Base-by-base conservation (phyloP, 495 filamentous ascomycete genomes). In the Penicillium lividum region DNA sequence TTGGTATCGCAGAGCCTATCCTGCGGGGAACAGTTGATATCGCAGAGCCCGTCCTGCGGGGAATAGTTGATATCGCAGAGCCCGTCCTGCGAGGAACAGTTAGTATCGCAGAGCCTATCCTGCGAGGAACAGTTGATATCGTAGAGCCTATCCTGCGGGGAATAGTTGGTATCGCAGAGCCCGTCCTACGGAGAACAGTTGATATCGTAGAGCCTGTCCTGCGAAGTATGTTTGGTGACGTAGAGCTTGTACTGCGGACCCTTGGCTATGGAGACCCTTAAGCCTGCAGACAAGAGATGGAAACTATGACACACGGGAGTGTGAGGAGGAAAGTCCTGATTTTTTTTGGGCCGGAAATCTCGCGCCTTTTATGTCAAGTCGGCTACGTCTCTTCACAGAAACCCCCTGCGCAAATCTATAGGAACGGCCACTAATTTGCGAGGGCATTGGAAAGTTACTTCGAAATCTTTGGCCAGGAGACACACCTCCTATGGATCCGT, bases 271-370 rank as follows among this genome's bases (percentile, higher is more conserved):
- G 33, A 53, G 9, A 53, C 50, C 27, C 34, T 42, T 18, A 53
- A 53, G 50, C 50, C 50, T 53, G 34, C 22, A 48, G 50, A 42
- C 33, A 40, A 53, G 50, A 53, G 50, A 53, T 18, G 50, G 31
- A 53, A 13, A 40, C 34, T 9, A 38, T 40, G 36, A 40, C 11
- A 40, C 36, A 40, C 36, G 36, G 36, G 11, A 40, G 36, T n/a
- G 36, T 40, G 36, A 40, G 36, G 36, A 40, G 36, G 36, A 10
- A 40, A 40, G 36, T 40, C 36, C 36, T 40, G 11, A n/a, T 40
- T 40, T 40, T 40, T 40, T 40, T n/a, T 40, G 11, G 36, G 36
- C 36, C 10, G 10, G 36, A n/a, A 40, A 40, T 40, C 36, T 40
- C 36, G 36, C 36, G 36, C 36, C 36, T 40, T 40, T 40, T 40